These are phyloP conservation scores for Dactylella cylindrospora DNA, from an alignment of 2,329 filamentous ascomycete species.

Conservation along the genomic window DNA sequence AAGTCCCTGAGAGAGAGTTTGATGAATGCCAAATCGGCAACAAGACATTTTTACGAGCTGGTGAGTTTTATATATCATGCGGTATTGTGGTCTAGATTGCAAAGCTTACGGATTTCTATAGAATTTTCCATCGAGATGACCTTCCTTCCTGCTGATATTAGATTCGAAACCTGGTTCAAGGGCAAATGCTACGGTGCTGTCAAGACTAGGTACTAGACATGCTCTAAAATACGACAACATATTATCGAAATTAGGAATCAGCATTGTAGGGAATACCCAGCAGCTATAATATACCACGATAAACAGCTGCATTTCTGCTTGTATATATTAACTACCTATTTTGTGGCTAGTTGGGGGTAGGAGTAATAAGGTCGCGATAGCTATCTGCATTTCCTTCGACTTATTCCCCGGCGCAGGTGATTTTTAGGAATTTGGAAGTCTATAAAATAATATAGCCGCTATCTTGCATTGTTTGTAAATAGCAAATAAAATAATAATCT, in stretches of 20 bases:
- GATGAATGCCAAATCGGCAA: constrained; percentile 43
- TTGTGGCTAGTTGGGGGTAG: not conserved
- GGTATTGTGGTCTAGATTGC: no score
- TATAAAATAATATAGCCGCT: no score
- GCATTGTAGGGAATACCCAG: not conserved
- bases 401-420: no score
- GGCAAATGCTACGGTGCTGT: constrained; percentile 44
- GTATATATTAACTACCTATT: not conserved
- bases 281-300: not conserved
- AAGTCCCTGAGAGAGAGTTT: constrained; percentile 40
- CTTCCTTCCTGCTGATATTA: constrained; percentile 36
- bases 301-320: not conserved
- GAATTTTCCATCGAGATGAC: constrained; percentile 45
- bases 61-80: constrained; percentile 2
- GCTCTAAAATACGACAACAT: no score
- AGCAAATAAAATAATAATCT: no score
- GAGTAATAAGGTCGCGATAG: no score
- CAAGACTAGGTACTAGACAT: constrained; percentile 34
- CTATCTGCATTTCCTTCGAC: no score
- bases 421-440: no score
- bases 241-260: not conserved
- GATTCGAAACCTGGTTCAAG: constrained; percentile 43
- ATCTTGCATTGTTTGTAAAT: no score
- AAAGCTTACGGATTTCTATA: no score
- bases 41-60: constrained; percentile 41